Evolutionary conservation across 768 basidiomycete genomes (phyloP).

Genomic region (Daedaleopsis nitida): DNA sequence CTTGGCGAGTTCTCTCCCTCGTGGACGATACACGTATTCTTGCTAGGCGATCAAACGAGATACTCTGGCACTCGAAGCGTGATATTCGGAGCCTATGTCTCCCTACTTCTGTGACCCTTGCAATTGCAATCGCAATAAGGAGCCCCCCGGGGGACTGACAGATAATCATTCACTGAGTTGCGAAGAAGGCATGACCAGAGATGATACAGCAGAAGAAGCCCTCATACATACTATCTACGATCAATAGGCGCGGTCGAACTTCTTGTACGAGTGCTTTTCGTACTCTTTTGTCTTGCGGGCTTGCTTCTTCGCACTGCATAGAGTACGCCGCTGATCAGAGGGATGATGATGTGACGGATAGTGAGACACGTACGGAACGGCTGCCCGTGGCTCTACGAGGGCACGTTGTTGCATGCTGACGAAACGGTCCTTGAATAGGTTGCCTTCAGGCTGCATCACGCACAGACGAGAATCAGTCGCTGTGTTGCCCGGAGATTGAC

Average conservation of each 20-base stretch:
- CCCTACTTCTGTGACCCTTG: no score
- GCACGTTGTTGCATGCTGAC: conserved; percentile 86
- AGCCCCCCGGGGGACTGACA: background rate
- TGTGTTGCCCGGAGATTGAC: background rate
- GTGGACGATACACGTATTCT: background rate
- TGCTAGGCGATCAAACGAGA: background rate
- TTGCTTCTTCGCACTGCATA: conserved; percentile 51
- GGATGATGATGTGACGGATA: background rate
- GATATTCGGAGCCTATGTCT: background rate
- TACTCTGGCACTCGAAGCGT: no score
- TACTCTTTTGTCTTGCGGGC: conserved; percentile 60
- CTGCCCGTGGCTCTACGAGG: conserved; percentile 83
- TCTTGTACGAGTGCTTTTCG: conserved; percentile 81
- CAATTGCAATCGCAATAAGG: no score
- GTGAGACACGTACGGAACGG: conserved; percentile 58
- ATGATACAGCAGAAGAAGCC: background rate
- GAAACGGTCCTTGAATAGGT: conserved; percentile 89
- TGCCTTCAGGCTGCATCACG: conserved; percentile 78
- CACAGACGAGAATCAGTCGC: background rate
- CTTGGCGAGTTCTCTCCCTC: background rate
- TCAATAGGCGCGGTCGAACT: conserved; percentile 49
- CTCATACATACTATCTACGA: background rate
- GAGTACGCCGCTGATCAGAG: conserved; percentile 4
- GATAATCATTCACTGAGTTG: background rate
- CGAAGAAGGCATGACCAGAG: background rate